These are phyloP conservation scores for Naematelia aurantialba DNA, from an alignment of 768 basidiomycete species.

Conservation along the genomic window DNA sequence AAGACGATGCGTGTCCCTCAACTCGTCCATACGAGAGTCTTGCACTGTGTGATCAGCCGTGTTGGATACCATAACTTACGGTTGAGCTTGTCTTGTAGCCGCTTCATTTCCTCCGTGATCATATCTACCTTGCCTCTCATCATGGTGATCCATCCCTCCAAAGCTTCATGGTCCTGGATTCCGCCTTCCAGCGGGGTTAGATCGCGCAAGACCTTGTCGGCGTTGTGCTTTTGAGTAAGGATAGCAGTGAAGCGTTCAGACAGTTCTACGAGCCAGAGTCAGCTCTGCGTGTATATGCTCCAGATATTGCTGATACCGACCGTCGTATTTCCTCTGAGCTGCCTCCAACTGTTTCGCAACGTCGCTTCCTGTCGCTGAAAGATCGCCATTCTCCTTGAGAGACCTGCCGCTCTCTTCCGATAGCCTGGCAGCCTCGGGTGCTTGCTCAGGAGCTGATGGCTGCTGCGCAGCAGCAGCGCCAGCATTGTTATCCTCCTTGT, in stretches of 20 bases:
- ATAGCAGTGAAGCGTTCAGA: constrained; percentile 24
- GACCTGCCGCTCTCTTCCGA: no score
- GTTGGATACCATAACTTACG: constrained; percentile 55
- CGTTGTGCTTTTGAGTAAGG: constrained; percentile 26
- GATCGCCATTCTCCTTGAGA: no score
- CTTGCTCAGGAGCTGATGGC: no score
- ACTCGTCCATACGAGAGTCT: constrained; percentile 75
- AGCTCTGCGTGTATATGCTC: no score
- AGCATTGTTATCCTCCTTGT: no score
- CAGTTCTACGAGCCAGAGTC: constrained; percentile 28
- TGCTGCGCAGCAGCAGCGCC: no score
- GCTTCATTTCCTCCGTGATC: constrained; percentile 71
- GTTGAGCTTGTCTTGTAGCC: constrained; percentile 66
- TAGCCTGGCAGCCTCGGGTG: no score
- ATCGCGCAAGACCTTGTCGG: constrained; percentile 64
- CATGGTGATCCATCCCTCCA: constrained; percentile 71
- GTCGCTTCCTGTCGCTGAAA: no score
- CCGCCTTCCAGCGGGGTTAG: constrained; percentile 65
- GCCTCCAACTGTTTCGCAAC: no score
- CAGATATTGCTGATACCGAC: no score
- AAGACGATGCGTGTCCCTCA: constrained; percentile 74
- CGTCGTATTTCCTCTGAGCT: no score
- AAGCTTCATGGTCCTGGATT: constrained; percentile 61
- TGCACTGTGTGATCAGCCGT: constrained; percentile 60
- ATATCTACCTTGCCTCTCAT: constrained; percentile 69